Evolutionary conservation across 352 stramenopile species (phyloP), one percentile per base, ranked within the genome.

Genomic region (Phytophthora chlamydospora): DNA sequence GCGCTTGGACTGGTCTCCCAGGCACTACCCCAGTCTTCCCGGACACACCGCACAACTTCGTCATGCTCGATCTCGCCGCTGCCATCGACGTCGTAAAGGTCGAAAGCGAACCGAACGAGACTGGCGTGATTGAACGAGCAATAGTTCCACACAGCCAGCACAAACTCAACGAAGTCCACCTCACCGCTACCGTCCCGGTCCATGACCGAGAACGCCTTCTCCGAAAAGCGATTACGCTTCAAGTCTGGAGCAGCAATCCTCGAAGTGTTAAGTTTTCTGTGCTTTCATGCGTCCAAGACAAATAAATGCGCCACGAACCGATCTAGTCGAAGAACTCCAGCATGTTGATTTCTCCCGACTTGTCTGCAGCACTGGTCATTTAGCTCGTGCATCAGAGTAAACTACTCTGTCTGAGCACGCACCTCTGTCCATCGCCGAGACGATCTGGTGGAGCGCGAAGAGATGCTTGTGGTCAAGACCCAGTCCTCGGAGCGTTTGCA

Each of bases 61-160:
- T 54, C 53, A 16, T 74, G 68, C 50, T 89, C 79, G 55, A 92
- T 91, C 60, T 89, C 74, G 34, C 83, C 81, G 19, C 77, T 90
- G 6, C 79, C 65, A 61, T 93, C 83, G 2, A 76, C 51, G 33
- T 93, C 81, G 60, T 93, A 93, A 7, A 93, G 62, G 57, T 89
- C 80, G 48, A 90, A 93, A 2, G 83, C 77, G 48, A 88, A 93
- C 9, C 71, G 73, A 46, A 90, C 74, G 34, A 92, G 79, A 21
- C 74, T 83, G 34, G 68, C 41, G 41, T 80, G 67, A 34, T 61
- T 87, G 57, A 90, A 90, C n/a, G 79, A 87, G 66, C 82, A 91
- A 47, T 90, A 90, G 63, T 91, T 88, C 82, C 80, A 90, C 54
- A 91, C 68, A n/a, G 78, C 71, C 48, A 90, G 49, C 31, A 91